Percentiles rank a stretch among this genome's conserved stretches.
Evolutionary conservation across 2,329 filamentous ascomycete species (phyloP).

Genomic region (Ophiostoma ips): DNA sequence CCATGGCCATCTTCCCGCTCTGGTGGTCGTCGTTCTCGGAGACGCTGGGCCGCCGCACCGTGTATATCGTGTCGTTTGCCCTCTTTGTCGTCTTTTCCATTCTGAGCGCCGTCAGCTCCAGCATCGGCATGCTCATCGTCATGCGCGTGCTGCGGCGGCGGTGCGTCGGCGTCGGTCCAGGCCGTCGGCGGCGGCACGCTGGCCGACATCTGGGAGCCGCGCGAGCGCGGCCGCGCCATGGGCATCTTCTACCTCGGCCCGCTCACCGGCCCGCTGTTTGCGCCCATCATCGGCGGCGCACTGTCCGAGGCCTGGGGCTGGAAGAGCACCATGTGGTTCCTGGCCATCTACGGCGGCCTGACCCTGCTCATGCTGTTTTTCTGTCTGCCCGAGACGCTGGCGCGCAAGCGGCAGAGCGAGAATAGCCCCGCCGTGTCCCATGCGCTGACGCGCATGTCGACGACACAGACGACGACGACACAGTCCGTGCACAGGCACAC

Average conservation of each 20-base stretch:
- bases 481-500: conserved; percentile 46
- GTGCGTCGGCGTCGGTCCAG: conserved; percentile 66
- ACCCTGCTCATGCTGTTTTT: conserved; percentile 43
- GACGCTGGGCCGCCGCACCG: conserved; percentile 54
- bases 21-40: conserved; percentile 84
- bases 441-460: conserved; percentile 31
- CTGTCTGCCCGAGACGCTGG: conserved; percentile 52
- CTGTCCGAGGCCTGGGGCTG: conserved; percentile 57
- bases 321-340: conserved; percentile 67
- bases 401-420: conserved; percentile 14
- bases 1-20: conserved; percentile 71
- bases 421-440: conserved; percentile 2
- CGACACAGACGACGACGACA: conserved; percentile 38
- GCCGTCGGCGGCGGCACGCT: conserved; percentile 75
- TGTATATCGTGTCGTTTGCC: conserved; percentile 62
- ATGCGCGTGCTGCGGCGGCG: conserved; percentile 62
- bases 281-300: conserved; percentile 63
- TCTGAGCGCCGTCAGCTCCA: conserved; percentile 52
- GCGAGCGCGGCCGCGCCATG: conserved; percentile 67
- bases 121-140: conserved; percentile 60
- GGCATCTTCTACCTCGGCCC: conserved; percentile 71
- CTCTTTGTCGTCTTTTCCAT: conserved; percentile 60
- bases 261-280: conserved; percentile 57
- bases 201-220: conserved; percentile 63
- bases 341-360: conserved; percentile 53